Evolutionary conservation across 2,329 filamentous ascomycete genomes (phyloP).

Genomic region (Amauroascus niger): DNA sequence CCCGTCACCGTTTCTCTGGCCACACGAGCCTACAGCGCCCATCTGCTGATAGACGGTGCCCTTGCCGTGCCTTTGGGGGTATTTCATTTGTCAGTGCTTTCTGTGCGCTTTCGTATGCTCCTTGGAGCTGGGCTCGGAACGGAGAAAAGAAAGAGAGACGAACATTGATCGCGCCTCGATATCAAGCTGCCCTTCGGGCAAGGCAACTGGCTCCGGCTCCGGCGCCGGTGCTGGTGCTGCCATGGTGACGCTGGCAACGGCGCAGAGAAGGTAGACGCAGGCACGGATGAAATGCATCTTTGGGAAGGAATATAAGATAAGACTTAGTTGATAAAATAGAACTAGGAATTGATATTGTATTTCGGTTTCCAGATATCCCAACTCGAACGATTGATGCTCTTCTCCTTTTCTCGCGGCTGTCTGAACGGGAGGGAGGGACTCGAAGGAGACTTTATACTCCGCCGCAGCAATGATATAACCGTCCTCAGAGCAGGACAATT

Average conservation of each 20-base stretch:
- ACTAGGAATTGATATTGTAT: not conserved
- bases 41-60: slow-evolving; percentile 14
- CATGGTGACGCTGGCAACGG: not conserved
- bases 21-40: slow-evolving; percentile 11
- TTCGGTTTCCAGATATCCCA: too few species aligned
- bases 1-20: slow-evolving; percentile 7
- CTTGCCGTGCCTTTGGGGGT: slow-evolving; percentile 6
- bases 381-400: not conserved
- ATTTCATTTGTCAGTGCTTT: not conserved
- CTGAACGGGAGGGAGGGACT: not conserved
- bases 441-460: not conserved
- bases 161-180: slow-evolving; percentile 1
- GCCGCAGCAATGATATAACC: not conserved
- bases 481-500: not conserved
- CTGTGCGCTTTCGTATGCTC: not conserved
- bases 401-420: not conserved
- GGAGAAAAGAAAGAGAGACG: too few species aligned
- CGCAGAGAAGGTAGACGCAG: not conserved
- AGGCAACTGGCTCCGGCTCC: not conserved
- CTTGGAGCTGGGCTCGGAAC: not conserved
- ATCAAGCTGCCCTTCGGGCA: not conserved
- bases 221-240: slow-evolving; percentile 3
- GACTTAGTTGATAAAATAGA: not conserved
- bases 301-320: not conserved
- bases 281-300: slow-evolving; percentile 2